phyloP scores from a whole-genome alignment of 352 stramenopile species.

The Phytophthora cajani region DNA sequence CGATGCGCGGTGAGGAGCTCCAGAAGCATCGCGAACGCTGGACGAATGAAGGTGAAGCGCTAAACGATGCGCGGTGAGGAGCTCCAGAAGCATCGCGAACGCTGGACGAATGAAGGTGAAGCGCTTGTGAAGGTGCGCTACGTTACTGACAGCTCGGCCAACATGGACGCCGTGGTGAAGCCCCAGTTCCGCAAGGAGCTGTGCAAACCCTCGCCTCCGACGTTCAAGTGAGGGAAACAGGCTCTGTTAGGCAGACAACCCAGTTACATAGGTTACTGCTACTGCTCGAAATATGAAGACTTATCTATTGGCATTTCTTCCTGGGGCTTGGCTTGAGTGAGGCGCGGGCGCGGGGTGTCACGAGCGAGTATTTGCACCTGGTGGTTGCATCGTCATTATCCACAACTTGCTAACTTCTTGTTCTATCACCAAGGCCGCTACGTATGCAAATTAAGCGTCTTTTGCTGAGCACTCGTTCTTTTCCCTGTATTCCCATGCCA shows the following conservation, averaged over 20 bases:
- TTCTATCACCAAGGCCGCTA: conserved; percentile 29
- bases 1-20: conserved; percentile 56
- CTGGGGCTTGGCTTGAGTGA: background rate
- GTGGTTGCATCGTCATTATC: conserved; percentile 19
- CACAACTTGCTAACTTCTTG: conserved; percentile 23
- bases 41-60: conserved; percentile 61
- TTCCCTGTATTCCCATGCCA: conserved; percentile 37
- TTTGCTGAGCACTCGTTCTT: conserved; percentile 56
- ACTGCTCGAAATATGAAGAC: conserved; percentile 22
- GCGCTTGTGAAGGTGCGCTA: conserved; percentile 60
- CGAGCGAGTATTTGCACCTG: conserved; percentile 6
- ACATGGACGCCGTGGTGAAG: conserved; percentile 53
- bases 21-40: conserved; percentile 65
- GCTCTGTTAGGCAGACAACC: background rate
- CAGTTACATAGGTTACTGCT: background rate
- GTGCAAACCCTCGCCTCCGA: conserved; percentile 52
- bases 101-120: conserved; percentile 72
- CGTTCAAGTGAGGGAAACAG: conserved; percentile 50
- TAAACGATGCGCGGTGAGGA: conserved; percentile 57
- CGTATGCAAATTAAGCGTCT: conserved; percentile 36
- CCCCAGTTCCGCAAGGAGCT: conserved; percentile 70
- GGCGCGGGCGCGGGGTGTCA: no score
- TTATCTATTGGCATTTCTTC: conserved; percentile 22
- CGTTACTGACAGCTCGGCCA: conserved; percentile 60
- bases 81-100: conserved; percentile 60